phyloP scores from a whole-genome alignment of 116 monocot genomes.

The Dioscorea cayenensis region DNA sequence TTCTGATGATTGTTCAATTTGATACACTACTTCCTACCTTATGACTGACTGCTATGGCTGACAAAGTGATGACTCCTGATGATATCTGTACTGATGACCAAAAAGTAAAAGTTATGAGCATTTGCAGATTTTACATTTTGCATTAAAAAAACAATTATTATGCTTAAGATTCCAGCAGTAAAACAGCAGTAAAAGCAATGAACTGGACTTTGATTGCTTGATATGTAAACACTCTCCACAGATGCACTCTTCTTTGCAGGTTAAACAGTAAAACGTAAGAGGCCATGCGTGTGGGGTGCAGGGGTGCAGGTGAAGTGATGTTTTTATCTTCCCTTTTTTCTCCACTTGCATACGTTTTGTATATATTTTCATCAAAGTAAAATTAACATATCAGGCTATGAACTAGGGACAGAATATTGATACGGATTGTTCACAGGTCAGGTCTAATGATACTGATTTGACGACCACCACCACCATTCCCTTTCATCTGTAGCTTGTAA shows the following conservation, averaged over 20 bases:
- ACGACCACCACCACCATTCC: not conserved
- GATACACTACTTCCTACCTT: too few relatives aligned
- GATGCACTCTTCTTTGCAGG: not conserved
- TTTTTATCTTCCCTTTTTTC: not conserved
- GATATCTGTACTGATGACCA: too few relatives aligned
- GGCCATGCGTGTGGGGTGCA: not conserved
- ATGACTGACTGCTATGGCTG: too few relatives aligned
- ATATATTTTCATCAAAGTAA: not conserved
- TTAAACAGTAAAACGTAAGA: not conserved
- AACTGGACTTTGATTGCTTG: too few relatives aligned
- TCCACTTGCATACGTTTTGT: not conserved
- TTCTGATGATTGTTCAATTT: too few relatives aligned
- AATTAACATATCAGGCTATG: not conserved
- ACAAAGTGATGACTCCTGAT: too few relatives aligned
- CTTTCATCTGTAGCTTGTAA: not conserved
- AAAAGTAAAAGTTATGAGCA: too few relatives aligned
- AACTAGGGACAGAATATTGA: slow-evolving; percentile 1
- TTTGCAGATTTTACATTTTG: too few relatives aligned
- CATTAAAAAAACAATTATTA: too few relatives aligned
- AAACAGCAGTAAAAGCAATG: not conserved
- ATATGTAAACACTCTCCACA: too few relatives aligned
- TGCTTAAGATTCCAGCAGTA: too few relatives aligned
- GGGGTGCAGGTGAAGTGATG: not conserved
- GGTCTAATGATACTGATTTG: not conserved
- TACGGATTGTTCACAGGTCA: not conserved